phyloP scores from a whole-genome alignment of 169 alveolate species.

The Eimeria falciformis region DNA sequence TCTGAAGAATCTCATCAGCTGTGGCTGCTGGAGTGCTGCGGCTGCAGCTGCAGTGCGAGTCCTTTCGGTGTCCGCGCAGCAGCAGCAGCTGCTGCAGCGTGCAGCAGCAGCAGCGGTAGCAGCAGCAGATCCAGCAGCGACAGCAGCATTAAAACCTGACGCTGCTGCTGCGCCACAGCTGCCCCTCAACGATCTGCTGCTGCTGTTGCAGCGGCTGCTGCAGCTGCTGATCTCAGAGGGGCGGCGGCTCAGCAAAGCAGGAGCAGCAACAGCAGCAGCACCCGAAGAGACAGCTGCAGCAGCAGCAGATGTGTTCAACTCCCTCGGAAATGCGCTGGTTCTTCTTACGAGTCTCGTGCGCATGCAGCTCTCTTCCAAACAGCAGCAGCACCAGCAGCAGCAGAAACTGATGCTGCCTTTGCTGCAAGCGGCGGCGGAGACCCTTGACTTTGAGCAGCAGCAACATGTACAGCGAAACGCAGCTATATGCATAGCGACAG shows the following conservation, averaged over 20 bases:
- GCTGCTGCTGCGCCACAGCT: neutral
- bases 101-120: slow-evolving; percentile 3
- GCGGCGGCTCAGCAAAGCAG: neutral
- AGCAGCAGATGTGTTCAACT: slow-evolving; percentile 15
- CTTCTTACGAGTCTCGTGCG: slow-evolving; percentile 10
- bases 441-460: slow-evolving; percentile 54
- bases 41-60: slow-evolving; percentile 27
- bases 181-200: neutral
- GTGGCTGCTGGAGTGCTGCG: slow-evolving; percentile 48
- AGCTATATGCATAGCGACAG: slow-evolving; percentile 35
- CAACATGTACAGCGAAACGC: slow-evolving; percentile 47
- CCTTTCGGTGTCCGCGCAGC: slow-evolving; percentile 11
- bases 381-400: slow-evolving; percentile 13
- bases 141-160: neutral
- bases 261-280: slow-evolving; percentile 20
- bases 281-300: neutral
- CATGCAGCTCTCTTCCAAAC: neutral
- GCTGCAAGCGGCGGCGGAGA: slow-evolving; percentile 37
- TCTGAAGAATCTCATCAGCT: neutral
- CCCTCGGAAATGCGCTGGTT: slow-evolving; percentile 41
- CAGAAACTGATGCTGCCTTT: slow-evolving; percentile 8
- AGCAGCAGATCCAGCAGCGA: neutral
- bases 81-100: slow-evolving; percentile 22
- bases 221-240: slow-evolving; percentile 12
- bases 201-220: slow-evolving; percentile 10